Base-by-base conservation (phyloP, 768 basidiomycete genomes). In the Royoungia palumana region DNA sequence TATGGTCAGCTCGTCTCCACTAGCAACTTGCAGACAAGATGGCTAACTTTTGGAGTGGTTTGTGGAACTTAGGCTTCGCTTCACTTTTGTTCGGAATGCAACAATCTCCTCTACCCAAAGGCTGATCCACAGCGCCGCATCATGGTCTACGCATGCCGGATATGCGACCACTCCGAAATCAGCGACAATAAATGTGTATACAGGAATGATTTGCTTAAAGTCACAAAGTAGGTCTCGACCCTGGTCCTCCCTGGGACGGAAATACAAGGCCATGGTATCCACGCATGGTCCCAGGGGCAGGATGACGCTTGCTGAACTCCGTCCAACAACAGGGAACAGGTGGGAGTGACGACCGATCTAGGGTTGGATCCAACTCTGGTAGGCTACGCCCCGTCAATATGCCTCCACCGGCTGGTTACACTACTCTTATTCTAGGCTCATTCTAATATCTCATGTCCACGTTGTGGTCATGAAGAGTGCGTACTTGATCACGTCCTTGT, bases 1-100 rank as follows among this genome's bases (percentile, higher is more conserved):
- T 6, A 67, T 67, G 66, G 66, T 67, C 47, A 44, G 67, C 69
- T 41, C 47, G 28, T 46, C 32, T 20, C 37, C 24, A 25, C 41
- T 50, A 2, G 46, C 45, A 22, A 43, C 36, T 27, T 45, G 32
- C 25, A 16, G 35, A 44, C 37, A 41, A 27, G 24, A 34, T 30
- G 35, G 39, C 66, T 68, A 32, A 67, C 44, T 5, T 28, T 28
- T 28, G 5, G 24, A 41, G 30, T 19, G 27, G 13, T 30, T 56
- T 49, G 17, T 35, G 34, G 38, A 35, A 42, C 32, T 2, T 50
- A 91, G 89, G 84, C 89, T 11, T 88, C 88, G 2, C 81, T 95
- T 24, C 83, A 89, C 57, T 95, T 95, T 70, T 95, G 93, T 61
- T 85, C 83, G 34, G 93, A 95, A 75, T 95, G 93, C 76, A 94